phyloP scores from a whole-genome alignment of 768 basidiomycete species.

The Lepiota brunneoincarnata region DNA sequence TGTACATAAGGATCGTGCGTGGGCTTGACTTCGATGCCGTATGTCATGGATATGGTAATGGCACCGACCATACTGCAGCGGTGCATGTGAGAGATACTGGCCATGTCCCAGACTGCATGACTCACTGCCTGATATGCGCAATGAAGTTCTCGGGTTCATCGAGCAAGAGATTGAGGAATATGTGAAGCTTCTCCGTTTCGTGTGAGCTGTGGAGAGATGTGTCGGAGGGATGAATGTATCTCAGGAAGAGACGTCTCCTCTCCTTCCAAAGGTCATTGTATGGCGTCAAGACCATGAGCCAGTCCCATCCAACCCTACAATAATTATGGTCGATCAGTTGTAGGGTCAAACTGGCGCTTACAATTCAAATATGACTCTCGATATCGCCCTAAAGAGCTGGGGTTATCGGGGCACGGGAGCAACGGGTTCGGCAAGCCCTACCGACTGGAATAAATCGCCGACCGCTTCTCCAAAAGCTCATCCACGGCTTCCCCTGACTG shows the following conservation, averaged over 20 bases:
- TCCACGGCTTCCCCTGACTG: constrained; percentile 27
- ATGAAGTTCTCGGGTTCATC: constrained; percentile 20
- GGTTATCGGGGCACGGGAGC: not conserved
- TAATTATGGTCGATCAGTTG: not conserved
- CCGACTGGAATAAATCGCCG: constrained; percentile 42
- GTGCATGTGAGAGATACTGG: not conserved
- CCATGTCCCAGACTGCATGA: not conserved
- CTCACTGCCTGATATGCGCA: constrained; percentile 25
- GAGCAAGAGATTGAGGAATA: constrained; percentile 22
- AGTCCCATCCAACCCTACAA: constrained; percentile 20
- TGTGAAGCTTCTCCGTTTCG: constrained; percentile 19
- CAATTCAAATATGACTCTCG: constrained; percentile 11
- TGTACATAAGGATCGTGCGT: constrained; percentile 7
- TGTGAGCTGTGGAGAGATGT: constrained; percentile 18
- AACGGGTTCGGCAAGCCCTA: constrained; percentile 20
- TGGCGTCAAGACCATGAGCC: constrained; percentile 19
- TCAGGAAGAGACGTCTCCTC: constrained; percentile 21
- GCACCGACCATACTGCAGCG: constrained; percentile 12
- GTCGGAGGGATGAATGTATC: constrained; percentile 19
- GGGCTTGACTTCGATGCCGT: constrained; percentile 11
- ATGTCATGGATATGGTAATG: constrained; percentile 5
- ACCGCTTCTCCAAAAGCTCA: constrained; percentile 45
- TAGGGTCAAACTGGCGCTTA: not conserved
- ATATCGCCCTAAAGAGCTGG: not conserved
- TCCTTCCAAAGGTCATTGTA: constrained; percentile 22